phyloP scores from a whole-genome alignment of 371 early-diverging fungal genomes.

The Lichtheimia ornata region DNA sequence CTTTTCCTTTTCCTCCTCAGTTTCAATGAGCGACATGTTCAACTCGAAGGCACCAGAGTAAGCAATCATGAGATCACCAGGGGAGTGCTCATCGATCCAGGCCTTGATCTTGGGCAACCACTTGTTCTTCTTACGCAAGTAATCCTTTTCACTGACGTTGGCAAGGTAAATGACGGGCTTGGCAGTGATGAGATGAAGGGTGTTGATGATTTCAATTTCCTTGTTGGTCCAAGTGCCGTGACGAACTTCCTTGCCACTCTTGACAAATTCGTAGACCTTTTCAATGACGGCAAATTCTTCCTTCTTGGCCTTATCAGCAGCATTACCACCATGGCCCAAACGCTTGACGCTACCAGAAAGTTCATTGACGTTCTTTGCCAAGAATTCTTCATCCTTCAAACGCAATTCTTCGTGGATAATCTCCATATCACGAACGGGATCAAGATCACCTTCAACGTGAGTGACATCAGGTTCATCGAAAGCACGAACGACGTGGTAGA shows the following conservation, averaged over 20 bases:
- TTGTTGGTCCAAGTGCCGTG: conserved; percentile 89
- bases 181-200: conserved; percentile 91
- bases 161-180: conserved; percentile 98
- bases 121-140: conserved; percentile 90
- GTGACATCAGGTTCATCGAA: conserved; percentile 86
- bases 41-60: conserved; percentile 87
- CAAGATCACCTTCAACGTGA: conserved; percentile 96
- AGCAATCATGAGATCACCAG: conserved; percentile 89
- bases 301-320: conserved; percentile 88
- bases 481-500: conserved; percentile 97
- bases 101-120: conserved; percentile 87
- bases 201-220: conserved; percentile 93
- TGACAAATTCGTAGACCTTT: conserved; percentile 78
- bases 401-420: conserved; percentile 97
- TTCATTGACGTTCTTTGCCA: conserved; percentile 70
- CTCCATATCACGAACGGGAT: conserved; percentile 94
- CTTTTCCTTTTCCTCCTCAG: conserved; percentile 60
- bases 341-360: conserved; percentile 60
- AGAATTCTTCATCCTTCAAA: conserved; percentile 91
- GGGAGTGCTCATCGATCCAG: conserved; percentile 90
- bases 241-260: conserved; percentile 81
- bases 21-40: conserved; percentile 42
- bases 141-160: conserved; percentile 93
- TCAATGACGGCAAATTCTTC: conserved; percentile 79
- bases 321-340: conserved; percentile 76